Evolutionary conservation across 192 early-diverging fungal species (phyloP).

Genomic region (Coemansia sp.): DNA sequence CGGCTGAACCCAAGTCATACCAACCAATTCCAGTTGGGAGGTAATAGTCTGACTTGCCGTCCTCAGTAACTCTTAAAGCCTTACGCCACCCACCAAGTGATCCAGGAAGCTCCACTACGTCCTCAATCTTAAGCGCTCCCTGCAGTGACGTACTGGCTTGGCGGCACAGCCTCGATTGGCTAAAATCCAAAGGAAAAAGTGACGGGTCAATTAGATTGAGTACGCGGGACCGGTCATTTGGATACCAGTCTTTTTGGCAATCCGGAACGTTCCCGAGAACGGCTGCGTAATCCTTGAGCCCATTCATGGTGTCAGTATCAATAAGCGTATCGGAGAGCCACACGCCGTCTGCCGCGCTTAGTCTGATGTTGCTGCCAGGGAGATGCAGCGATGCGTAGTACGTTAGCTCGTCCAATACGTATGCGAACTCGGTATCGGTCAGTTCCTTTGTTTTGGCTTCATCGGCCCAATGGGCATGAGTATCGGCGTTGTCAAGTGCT

Average conservation of each 20-base stretch:
- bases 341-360: conserved; percentile 35
- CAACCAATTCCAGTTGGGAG: background rate
- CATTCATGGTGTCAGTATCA: conserved; percentile 3
- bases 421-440: conserved; percentile 40
- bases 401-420: conserved; percentile 49
- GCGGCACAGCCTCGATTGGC: conserved; percentile 4
- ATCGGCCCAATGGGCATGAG: conserved; percentile 16
- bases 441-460: conserved; percentile 26
- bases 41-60: background rate
- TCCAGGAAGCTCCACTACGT: conserved; percentile 5
- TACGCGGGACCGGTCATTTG: conserved; percentile 48
- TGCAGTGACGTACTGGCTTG: conserved; percentile 16
- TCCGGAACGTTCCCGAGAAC: background rate
- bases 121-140: background rate
- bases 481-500: conserved; percentile 21
- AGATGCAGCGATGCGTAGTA: conserved; percentile 26
- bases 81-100: conserved; percentile 13
- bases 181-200: conserved; percentile 48
- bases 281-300: background rate
- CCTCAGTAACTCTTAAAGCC: background rate
- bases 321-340: conserved; percentile 45
- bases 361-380: conserved; percentile 14
- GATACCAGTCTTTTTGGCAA: conserved; percentile 33
- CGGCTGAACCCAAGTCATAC: background rate
- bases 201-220: conserved; percentile 56